These are phyloP conservation scores for Hypoxylon trugodes DNA, from an alignment of 495 filamentous ascomycete genomes.

Conservation along the genomic window DNA sequence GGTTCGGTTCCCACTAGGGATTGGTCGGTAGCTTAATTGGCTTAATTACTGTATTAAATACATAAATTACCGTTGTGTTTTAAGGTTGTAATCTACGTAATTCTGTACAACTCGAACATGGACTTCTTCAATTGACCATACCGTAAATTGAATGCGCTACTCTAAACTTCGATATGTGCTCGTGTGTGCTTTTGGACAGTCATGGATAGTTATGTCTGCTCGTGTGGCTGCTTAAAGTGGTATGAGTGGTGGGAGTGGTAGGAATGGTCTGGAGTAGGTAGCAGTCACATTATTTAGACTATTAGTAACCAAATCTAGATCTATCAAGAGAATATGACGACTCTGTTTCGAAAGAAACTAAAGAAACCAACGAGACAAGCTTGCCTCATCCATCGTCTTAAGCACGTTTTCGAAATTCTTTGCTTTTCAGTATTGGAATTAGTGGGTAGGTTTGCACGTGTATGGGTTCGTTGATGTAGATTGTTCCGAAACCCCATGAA, in stretches of 20 bases:
- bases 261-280: background rate
- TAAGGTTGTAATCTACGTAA: slow-evolving; percentile 1
- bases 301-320: slow-evolving; percentile 20
- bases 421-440: slow-evolving; percentile 6
- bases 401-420: slow-evolving; percentile 41
- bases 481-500: slow-evolving; percentile 22
- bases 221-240: too few relatives aligned
- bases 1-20: slow-evolving; percentile 30
- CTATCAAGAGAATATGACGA: slow-evolving; percentile 22
- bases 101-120: background rate
- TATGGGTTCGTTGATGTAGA: slow-evolving; percentile 23
- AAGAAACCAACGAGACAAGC: too few relatives aligned
- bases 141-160: background rate
- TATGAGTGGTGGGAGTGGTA: background rate
- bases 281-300: background rate
- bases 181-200: too few relatives aligned
- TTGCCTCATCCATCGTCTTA: slow-evolving; percentile 41
- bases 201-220: too few relatives aligned
- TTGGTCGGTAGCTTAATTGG: slow-evolving; percentile 23
- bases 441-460: slow-evolving; percentile 33
- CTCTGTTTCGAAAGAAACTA: slow-evolving; percentile 28
- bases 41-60: background rate
- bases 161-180: slow-evolving; percentile 6
- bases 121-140: slow-evolving; percentile 1
- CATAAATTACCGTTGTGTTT: slow-evolving; percentile 3